phyloP scores from a whole-genome alignment of 345 rosid species.

The Brassica napus region DNA sequence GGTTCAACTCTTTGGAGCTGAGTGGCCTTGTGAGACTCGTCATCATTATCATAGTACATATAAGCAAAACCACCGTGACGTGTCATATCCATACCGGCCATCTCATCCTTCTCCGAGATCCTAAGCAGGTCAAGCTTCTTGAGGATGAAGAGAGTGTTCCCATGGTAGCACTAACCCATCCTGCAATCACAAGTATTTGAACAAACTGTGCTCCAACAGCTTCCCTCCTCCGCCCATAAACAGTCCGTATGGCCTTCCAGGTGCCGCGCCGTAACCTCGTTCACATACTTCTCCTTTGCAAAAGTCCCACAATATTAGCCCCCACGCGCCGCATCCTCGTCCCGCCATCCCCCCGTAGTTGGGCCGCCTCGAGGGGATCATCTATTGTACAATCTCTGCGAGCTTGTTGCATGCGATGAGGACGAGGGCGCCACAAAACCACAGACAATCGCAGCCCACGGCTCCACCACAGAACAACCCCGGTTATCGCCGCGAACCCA shows the following conservation, averaged over 20 bases:
- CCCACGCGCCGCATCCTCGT: background rate
- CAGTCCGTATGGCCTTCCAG: background rate
- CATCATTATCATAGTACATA: background rate
- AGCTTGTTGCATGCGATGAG: background rate
- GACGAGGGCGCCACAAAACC: background rate
- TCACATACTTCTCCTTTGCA: background rate
- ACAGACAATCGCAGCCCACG: background rate
- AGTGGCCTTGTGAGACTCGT: background rate
- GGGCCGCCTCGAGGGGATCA: background rate
- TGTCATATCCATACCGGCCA: background rate
- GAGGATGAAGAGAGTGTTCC: background rate
- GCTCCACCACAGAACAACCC: constrained; percentile 1
- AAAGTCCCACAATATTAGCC: background rate
- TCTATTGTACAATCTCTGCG: background rate
- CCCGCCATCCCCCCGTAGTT: too few relatives aligned
- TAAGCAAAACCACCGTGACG: constrained; percentile 1
- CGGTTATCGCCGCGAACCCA: background rate
- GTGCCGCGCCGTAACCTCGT: background rate
- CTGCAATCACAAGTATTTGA: background rate
- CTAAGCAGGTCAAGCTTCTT: background rate
- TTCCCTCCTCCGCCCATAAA: background rate
- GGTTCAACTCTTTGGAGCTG: background rate
- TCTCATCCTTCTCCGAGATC: constrained; percentile 1
- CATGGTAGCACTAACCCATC: background rate
- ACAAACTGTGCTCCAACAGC: background rate